Base-by-base conservation (phyloP, 2,329 filamentous ascomycete genomes). In the Microdochium bolleyi region DNA sequence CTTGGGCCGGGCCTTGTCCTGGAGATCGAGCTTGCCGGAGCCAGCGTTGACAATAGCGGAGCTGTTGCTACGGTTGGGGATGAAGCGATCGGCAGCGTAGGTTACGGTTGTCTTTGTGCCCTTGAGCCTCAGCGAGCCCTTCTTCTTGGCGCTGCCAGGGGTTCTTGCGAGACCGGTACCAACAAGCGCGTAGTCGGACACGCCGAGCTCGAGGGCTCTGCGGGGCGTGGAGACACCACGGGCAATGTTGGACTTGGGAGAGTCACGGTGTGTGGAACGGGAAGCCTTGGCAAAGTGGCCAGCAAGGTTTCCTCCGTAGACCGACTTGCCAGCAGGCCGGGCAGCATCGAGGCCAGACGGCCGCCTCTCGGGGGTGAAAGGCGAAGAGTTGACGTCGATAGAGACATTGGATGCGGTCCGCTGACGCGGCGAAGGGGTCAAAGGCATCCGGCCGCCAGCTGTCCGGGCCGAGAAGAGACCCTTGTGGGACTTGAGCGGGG, bases 221-320 rank as follows among this genome's bases (percentile, higher is more conserved):
- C 89, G 88, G 21, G 92, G 92, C 46, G 89, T 92, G 54, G 85
- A 80, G 53, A 83, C 81, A 44, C 75, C 74, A 58, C 84, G 83
- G 60, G 88, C 89, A 69, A 96, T 96, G 78, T 96, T 97, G 55
- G 92, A 96, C 78, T 97, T 97, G 67, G 92, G 91, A 2, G 92
- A 96, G 67, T 94, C 88, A 50, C 88, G 87, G 69, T 89, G 86
- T 41, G 81, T 75, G 41, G 78, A 73, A 74, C 85, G 87, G 56
- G 84, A 79, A 55, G 71, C 73, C 64, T 87, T 88, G 57, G 87
- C 79, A 65, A 96, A 87, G 66, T 91, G 87, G 55, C 88, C 79
- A 58, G 89, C 82, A 54, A 95, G 77, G 71, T 91, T 92, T 58
- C 85, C 87, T 56, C 86, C 83, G 69, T 89, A 94, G 55, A 90